Base-by-base conservation (phyloP, 805 yeast species). In the Kazachstania africana region DNA sequence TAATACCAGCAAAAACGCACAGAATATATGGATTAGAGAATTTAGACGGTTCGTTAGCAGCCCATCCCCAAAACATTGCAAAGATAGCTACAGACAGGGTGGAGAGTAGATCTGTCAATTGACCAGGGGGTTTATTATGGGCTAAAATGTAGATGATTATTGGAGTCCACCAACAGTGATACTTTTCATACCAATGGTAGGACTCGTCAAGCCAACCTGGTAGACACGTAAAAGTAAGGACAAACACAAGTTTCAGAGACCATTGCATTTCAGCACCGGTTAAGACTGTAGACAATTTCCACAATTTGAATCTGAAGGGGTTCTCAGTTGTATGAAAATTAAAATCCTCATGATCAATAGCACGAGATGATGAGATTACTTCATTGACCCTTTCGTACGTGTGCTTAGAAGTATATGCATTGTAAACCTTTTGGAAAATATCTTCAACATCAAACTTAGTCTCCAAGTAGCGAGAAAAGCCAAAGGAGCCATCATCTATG, bases 11-110 rank as follows among this genome's bases (percentile, higher is more conserved):
- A 42, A 66, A 62, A 2, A 57, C 55, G 8, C 61, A 60, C 26
- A 66, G 42, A 4, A 67, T 66, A 35, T 56, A 57, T 1, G 61
- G 57, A 31, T 47, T 49, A 17, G 60, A 48, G 30, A 55, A 62
- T 31, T 57, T 58, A 14, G 52, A 40, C 1, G 71, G 50, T 18
- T 61, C 58, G 34, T 49, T 52, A 1, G 67, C 63, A 10, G 66
- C 60, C 57, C 70, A 68, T 1, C 66, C 73, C 64, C 68, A 64
- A 36, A 66, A 59, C 8, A 60, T 52, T 3, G 69, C 70, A n/a
- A 55, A 17, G 6, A 66, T 29, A 36, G 64, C 59, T 24, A 57
- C 56, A 0, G 45, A 10, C 0, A 58, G 14, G 38, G 71, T 48
- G n/a, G 54, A 49, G 2, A 42, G 16, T 3, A 61, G 22, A 16